phyloP scores from a whole-genome alignment of 129 eudicot species.

The Tagetes patula region DNA sequence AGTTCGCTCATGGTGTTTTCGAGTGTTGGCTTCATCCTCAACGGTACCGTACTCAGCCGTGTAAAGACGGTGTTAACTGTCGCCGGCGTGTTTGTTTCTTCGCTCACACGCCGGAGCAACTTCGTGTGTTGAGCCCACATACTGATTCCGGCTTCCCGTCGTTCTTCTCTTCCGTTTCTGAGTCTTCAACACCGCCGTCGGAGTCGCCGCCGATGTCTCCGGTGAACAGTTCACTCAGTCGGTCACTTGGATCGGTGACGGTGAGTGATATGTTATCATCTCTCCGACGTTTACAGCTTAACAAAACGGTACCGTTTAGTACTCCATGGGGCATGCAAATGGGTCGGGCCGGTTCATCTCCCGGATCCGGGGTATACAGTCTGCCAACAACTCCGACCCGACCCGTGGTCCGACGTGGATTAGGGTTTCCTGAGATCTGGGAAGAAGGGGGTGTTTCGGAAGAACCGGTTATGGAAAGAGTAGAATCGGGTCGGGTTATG shows the following conservation, averaged over 20 bases:
- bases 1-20: constrained; percentile 76
- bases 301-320: constrained; percentile 46
- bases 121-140: constrained; percentile 60
- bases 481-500: constrained; percentile 73
- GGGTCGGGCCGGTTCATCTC: constrained; percentile 41
- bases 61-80: constrained; percentile 70
- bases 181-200: constrained; percentile 40
- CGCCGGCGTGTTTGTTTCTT: constrained; percentile 72
- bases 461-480: constrained; percentile 70
- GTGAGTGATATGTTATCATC: constrained; percentile 56
- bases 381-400: constrained; percentile 71
- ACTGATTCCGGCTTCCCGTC: constrained; percentile 22
- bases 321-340: constrained; percentile 42
- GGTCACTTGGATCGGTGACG: constrained; percentile 56
- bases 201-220: constrained; percentile 82
- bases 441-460: constrained; percentile 45
- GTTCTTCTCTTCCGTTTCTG: constrained; percentile 39
- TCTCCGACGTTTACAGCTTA: constrained; percentile 69
- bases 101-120: constrained; percentile 79
- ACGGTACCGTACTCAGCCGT: constrained; percentile 80
- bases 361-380: constrained; percentile 61
- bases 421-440: constrained; percentile 49
- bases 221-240: constrained; percentile 35
- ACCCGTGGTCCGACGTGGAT: constrained; percentile 41
- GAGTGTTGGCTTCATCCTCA: constrained; percentile 93